Evolutionary conservation across 192 early-diverging fungal genomes (phyloP).

Genomic region (Backusella psychrophila): DNA sequence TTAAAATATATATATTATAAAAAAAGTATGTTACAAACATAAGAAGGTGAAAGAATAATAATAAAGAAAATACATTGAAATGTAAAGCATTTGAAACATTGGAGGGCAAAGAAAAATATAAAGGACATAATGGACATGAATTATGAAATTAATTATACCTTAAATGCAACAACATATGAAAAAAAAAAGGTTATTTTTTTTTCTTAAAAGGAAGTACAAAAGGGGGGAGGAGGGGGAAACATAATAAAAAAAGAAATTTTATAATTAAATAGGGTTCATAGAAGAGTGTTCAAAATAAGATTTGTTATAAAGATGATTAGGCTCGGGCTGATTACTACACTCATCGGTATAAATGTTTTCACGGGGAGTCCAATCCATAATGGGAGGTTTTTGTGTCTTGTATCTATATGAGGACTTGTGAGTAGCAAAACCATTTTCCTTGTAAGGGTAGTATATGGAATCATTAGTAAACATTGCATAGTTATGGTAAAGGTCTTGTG

Average conservation of each 20-base stretch:
- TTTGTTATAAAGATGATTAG: background rate
- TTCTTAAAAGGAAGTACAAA: background rate
- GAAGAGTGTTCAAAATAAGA: background rate
- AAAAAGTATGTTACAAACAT: slow-evolving; percentile 1
- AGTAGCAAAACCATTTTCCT: background rate
- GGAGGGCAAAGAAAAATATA: background rate
- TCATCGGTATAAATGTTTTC: background rate
- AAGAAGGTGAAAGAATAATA: background rate
- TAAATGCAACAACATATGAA: background rate
- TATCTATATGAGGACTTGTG: background rate
- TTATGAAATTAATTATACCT: background rate
- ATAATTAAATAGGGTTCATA: background rate
- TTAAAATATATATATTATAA: background rate
- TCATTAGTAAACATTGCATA: slow-evolving; percentile 11
- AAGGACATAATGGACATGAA: background rate
- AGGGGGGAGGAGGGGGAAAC: background rate
- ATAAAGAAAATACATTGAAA: background rate
- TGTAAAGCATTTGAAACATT: background rate
- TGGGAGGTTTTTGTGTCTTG: slow-evolving; percentile 1
- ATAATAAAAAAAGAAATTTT: background rate
- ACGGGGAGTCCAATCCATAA: background rate
- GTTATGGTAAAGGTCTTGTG: slow-evolving; percentile 12
- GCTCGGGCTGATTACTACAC: background rate
- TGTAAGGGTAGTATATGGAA: slow-evolving; percentile 4
- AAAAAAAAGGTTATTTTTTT: background rate